phyloP scores from a whole-genome alignment of 208 protist species.

The Leptomonas seymouri region DNA sequence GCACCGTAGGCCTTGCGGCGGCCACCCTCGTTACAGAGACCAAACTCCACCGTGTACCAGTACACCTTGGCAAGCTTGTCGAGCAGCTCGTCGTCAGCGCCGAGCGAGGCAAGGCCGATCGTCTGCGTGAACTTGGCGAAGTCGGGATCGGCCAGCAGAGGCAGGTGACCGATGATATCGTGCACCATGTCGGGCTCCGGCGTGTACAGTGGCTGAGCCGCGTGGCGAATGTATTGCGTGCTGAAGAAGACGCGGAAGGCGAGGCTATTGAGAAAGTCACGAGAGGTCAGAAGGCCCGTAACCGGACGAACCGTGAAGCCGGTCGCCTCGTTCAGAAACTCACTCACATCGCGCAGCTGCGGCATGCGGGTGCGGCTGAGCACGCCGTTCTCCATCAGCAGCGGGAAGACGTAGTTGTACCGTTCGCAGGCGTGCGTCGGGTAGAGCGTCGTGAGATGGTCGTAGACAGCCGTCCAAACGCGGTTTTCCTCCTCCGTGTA shows the following conservation, averaged over 20 bases:
- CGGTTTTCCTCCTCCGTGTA: slow-evolving; percentile 93
- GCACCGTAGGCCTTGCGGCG: slow-evolving; percentile 93
- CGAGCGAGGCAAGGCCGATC: slow-evolving; percentile 98
- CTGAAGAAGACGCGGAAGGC: slow-evolving; percentile 97
- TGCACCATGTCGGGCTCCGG: slow-evolving; percentile 96
- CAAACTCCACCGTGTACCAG: slow-evolving; percentile 98
- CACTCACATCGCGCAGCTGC: slow-evolving; percentile 94
- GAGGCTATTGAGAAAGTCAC: slow-evolving; percentile 96
- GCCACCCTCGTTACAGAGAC: slow-evolving; percentile 92
- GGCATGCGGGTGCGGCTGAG: slow-evolving; percentile 90
- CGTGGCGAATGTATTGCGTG: slow-evolving; percentile 98
- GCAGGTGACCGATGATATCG: slow-evolving; percentile 96
- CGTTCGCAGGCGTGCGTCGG: slow-evolving; percentile 94
- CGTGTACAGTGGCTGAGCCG: slow-evolving; percentile 95
- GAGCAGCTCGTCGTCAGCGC: slow-evolving; percentile 94
- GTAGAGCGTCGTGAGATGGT: slow-evolving; percentile 88
- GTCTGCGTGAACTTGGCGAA: slow-evolving; percentile 97
- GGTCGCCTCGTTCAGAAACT: slow-evolving; percentile 92
- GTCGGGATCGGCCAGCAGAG: slow-evolving; percentile 94
- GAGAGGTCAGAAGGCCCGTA: slow-evolving; percentile 91
- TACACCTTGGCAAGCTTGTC: slow-evolving; percentile 92
- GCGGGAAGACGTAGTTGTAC: slow-evolving; percentile 92
- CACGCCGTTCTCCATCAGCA: slow-evolving; percentile 94
- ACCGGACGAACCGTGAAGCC: slow-evolving; percentile 95
- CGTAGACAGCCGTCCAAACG: slow-evolving; percentile 90